Base-by-base conservation (phyloP, 495 filamentous ascomycete genomes). In the Penicillium malachiteum region DNA sequence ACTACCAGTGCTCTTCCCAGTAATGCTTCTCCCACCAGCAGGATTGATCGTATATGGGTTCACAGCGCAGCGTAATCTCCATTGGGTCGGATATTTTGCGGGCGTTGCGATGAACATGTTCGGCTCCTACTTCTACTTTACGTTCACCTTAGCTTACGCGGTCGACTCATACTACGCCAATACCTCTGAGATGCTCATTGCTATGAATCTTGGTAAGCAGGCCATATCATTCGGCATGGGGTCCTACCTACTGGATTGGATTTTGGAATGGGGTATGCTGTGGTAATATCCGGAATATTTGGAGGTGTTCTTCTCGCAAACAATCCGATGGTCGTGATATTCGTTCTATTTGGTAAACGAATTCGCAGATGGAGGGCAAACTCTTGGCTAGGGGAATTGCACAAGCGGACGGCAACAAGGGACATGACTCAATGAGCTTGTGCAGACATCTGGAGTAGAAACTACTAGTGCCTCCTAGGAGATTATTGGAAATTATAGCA, bases 171-270 rank as follows among this genome's bases (percentile, higher is more conserved):
- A 85, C 59, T 73, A 75, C n/a, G 71, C 77, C 2, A 84, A 84
- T 49, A 78, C 78, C 9, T 75, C 71, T 0, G 83, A 87, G 62
- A 85, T 87, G 84, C 69, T 87, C 31, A 87, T 87, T 58, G 82
- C 81, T 3, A 85, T 87, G 82, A 86, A 85, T 56, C 59, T 87
- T 21, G 84, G 84, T n/a, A 87, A 87, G 55, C 82, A 85, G 64
- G 77, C 80, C 5, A 83, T 87, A 44, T 78, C 71, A 48, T 86
- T 87, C 57, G 84, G 81, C 3, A 81, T 86, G 72, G 82, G 83
- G 5, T 62, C 81, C 16, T 78, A 82, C 54, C 57, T 87, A 42
- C 67, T 87, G 17, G 71, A 77, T 51, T 87, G 83, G 84, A 80
- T 85, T 10, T 48, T 80, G 63, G 58, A 77, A 50, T 63, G 16